Percentiles rank a stretch among this genome's conserved stretches.
Evolutionary conservation across 768 basidiomycete species (phyloP).

Genomic region (Leccinum arenicola): DNA sequence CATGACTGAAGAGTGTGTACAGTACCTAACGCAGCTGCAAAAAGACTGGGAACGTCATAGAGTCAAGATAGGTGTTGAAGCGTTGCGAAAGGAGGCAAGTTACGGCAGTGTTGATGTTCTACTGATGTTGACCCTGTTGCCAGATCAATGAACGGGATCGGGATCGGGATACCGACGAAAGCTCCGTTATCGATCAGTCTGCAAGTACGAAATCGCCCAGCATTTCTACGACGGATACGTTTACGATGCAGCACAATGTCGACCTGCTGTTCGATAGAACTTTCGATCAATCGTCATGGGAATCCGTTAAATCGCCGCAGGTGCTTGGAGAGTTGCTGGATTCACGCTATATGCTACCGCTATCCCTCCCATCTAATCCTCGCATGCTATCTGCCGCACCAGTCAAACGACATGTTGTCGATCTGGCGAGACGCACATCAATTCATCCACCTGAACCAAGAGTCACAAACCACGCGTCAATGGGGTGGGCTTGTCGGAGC

Average conservation of each 20-base stretch:
- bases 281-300: conserved; percentile 68
- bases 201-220: conserved; percentile 29
- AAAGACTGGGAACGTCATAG: conserved; percentile 97
- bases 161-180: conserved; percentile 39
- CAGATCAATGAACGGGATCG: conserved; percentile 70
- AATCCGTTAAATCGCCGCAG: conserved; percentile 73
- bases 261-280: conserved; percentile 78
- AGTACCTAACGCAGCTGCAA: conserved; percentile 92
- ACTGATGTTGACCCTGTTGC: conserved; percentile 4
- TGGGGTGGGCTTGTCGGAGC: conserved; percentile 60
- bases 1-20: conserved; percentile 94
- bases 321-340: conserved; percentile 89
- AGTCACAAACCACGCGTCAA: conserved; percentile 40
- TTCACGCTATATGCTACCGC: conserved; percentile 88
- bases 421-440: conserved; percentile 14
- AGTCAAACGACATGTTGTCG: conserved; percentile 34
- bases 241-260: conserved; percentile 52
- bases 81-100: conserved; percentile 75
- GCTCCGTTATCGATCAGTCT: conserved; percentile 39
- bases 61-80: conserved; percentile 82
- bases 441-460: conserved; percentile 31
- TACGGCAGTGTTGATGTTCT: not conserved
- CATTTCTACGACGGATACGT: conserved; percentile 34
- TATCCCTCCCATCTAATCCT: conserved; percentile 79
- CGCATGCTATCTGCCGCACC: conserved; percentile 72